Base-by-base conservation (phyloP, 805 yeast species). In the Millerago galiae region DNA sequence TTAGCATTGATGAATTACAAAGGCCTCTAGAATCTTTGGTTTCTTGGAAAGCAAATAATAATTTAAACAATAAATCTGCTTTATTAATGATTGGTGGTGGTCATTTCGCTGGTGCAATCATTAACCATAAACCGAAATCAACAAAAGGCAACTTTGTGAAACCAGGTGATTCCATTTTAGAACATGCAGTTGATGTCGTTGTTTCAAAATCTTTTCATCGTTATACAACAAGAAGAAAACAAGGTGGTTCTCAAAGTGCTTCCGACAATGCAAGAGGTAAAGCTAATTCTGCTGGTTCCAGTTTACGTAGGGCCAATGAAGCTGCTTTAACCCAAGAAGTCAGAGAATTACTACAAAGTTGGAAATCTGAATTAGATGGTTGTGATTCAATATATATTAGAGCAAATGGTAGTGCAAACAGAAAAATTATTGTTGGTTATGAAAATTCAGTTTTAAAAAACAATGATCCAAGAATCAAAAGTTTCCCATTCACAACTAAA, bases 21-120 rank as follows among this genome's bases (percentile, higher is more conserved):
- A 60, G 65, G 3, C 93, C 95, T 0, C 48, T 76, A 7, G 63
- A 62, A n/a, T 56, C 72, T 0, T 51, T 86, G n/a, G 53, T 56
- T 25, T 37, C 52, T 26, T 72, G 72, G 72, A 68, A 54, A 43
- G 32, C 36, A 2, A 28, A 44, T 8, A 35, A 34, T 11, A 36
- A 29, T 9, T 6, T 35, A 3, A 47, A 54, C 0, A 64, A 66
- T 4, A 71, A 71, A 35, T 85, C 95, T 5, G 95, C 95, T 1
- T 61, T 93, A 11, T 75, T 93, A 51, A 87, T 93, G 96, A 76
- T 93, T 41, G 97, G 97, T 13, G 97, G 98, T 35, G 99, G 99
- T 34, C 97, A 93, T 65, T 93, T 93, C 68, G 96, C 98, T 0
- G 99, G 93, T 15, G 96, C 96, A 0, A 83, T 93, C 34, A 71